These are phyloP conservation scores for Collybiopsis luxurians DNA, from an alignment of 768 basidiomycete species.

Conservation along the genomic window DNA sequence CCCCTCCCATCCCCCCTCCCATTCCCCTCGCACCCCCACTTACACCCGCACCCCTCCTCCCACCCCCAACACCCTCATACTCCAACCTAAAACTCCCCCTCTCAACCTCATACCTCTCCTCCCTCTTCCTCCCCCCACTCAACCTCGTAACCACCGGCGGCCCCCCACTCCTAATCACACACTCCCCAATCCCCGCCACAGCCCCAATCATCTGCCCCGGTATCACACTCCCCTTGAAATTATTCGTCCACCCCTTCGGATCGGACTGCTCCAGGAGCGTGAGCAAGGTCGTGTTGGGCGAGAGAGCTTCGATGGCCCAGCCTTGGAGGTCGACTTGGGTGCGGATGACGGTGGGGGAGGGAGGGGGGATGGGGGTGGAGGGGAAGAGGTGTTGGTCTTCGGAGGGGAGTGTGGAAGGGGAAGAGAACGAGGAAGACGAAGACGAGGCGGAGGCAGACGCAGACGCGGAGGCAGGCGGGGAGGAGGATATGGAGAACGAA, in stretches of 20 bases:
- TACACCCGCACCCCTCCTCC: conserved; percentile 37
- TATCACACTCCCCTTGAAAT: conserved; percentile 82
- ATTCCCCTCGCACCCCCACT: conserved; percentile 79
- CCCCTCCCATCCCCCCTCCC: conserved; percentile 44
- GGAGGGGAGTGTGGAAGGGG: conserved; percentile 14
- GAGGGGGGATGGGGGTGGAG: conserved; percentile 45
- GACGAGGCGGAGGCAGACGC: too few relatives aligned
- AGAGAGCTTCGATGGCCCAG: conserved; percentile 95
- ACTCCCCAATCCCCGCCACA: conserved; percentile 91
- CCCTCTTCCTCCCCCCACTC: conserved; percentile 70
- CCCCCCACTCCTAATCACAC: conserved; percentile 92
- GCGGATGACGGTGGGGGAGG: conserved; percentile 78
- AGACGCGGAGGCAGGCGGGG: too few relatives aligned
- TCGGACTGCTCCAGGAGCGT: conserved; percentile 96
- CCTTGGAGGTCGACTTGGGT: conserved; percentile 98
- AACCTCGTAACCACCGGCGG: conserved; percentile 90
- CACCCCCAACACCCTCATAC: conserved; percentile 66
- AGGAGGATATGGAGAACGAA: conserved; percentile 64
- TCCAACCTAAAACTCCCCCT: conserved; percentile 77
- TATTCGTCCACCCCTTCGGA: conserved; percentile 96
- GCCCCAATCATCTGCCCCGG: conserved; percentile 91
- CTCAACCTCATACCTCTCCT: conserved; percentile 86
- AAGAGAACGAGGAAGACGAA: too few relatives aligned
- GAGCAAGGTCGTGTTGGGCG: conserved; percentile 91
- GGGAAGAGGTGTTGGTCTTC: conserved; percentile 89